Conservation (phyloP, 2,329 filamentous ascomycete genomes). For the Venturia carpophila region DNA sequence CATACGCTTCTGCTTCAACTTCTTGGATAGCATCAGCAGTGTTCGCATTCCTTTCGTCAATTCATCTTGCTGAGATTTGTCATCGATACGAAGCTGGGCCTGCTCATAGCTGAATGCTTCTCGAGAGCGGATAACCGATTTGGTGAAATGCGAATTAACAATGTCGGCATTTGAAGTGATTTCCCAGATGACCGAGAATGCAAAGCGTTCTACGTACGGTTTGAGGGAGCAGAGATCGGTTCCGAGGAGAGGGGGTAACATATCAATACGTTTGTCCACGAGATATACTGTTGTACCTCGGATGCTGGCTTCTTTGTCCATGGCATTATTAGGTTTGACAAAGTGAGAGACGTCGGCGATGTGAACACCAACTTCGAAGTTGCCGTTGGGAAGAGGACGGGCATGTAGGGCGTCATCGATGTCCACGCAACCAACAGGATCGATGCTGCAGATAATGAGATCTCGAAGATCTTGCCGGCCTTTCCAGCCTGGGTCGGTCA, state of each 20-base stretch:
- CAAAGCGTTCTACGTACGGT: conserved; percentile 79
- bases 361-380: conserved; percentile 92
- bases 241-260: conserved; percentile 92
- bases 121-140: conserved; percentile 93
- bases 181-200: conserved; percentile 60
- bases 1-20: conserved; percentile 90
- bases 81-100: conserved; percentile 89
- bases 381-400: conserved; percentile 75
- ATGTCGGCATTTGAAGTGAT: conserved; percentile 78
- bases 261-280: conserved; percentile 98
- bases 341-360: conserved; percentile 99
- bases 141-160: conserved; percentile 79
- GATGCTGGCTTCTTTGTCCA: conserved; percentile 91
- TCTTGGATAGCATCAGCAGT: conserved; percentile 81
- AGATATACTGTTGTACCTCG: conserved; percentile 95
- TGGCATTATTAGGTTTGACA: conserved; percentile 91
- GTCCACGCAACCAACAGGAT: conserved; percentile 91
- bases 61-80: conserved; percentile 77
- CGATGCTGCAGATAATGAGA: conserved; percentile 92
- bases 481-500: conserved; percentile 77
- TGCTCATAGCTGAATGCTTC: conserved; percentile 98
- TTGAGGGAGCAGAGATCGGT: conserved; percentile 96
- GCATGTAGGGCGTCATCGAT: conserved; percentile 97
- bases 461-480: conserved; percentile 75
- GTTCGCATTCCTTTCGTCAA: conserved; percentile 84